Evolutionary conservation across 148 eudicot species (phyloP), one percentile per base, ranked within the genome.

Genomic region (Rhododendron griersonianum): DNA sequence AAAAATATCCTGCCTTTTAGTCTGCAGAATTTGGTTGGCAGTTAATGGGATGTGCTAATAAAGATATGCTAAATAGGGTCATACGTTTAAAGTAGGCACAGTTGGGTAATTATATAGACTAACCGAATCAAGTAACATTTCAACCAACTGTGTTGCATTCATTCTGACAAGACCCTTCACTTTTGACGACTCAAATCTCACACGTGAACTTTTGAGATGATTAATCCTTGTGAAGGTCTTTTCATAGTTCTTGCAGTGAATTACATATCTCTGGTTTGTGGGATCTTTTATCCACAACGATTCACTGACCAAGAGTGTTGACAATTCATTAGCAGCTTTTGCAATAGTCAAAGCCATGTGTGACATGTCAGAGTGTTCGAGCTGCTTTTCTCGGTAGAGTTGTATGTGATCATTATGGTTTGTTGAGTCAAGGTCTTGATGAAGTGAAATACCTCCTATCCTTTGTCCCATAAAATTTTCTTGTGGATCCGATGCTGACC

Each of bases 171-270:
- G 77, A 13, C 86, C 92, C 6, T 87, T 87, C 80, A 89, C 86
- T 83, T 86, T 93, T 45, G 95, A 91, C 48, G 91, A 89, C 63
- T 93, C 94, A n/a, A 90, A 73, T 51, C 89, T 87, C 33, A 91
- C 74, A 51, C 74, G 63, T 3, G 78, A 84, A 80, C 25, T 61
- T 80, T 85, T 86, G 13, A 86, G 74, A 33, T 84, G 86, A 47
- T 21, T 86, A 78, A 83, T 28, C 15, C 81, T 48, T 3, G 90
- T 41, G 77, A 86, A 85, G 5, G 63, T 73, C 50, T 82, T 88
- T 39, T 87, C 85, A 80, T 91, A 92, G 51, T 75, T 83, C 11
- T 90, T 83, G 4, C 78, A 79, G 80, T 93, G 84, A 75, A 93
- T 85, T 71, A 80, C 23, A 71, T 75, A 85, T 80, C 89, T 89